Conservation (phyloP, 1,284 basidiomycete genomes). For the Agaricales sp. region DNA sequence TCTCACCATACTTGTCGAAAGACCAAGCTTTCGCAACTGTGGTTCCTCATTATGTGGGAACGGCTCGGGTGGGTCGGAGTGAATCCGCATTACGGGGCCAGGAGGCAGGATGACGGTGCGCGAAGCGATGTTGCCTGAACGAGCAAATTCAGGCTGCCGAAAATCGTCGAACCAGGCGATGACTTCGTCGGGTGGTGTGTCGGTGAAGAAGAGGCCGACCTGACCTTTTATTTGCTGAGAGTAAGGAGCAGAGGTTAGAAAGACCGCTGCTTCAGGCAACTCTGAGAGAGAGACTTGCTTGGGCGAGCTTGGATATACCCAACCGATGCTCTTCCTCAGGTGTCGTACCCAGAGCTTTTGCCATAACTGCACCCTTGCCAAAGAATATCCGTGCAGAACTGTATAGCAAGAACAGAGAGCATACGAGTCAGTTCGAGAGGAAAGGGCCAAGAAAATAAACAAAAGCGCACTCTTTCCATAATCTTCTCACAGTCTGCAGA, state of each 20-base stretch:
- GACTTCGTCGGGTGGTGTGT: slow-evolving; percentile 81
- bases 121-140: slow-evolving; percentile 75
- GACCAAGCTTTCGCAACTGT: slow-evolving; percentile 85
- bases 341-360: slow-evolving; percentile 87
- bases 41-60: slow-evolving; percentile 97
- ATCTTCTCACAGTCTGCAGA: slow-evolving; percentile 85
- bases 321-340: slow-evolving; percentile 80
- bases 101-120: slow-evolving; percentile 70
- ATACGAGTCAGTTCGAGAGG: slow-evolving; percentile 5
- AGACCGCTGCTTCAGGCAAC: too few species aligned
- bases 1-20: slow-evolving; percentile 76
- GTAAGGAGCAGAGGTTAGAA: slow-evolving; percentile 9
- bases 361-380: slow-evolving; percentile 89
- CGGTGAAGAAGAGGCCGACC: slow-evolving; percentile 88
- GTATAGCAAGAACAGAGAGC: slow-evolving; percentile 7
- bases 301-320: slow-evolving; percentile 74
- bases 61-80: slow-evolving; percentile 70
- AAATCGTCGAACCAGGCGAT: slow-evolving; percentile 93
- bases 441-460: slow-evolving; percentile 8
- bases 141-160: slow-evolving; percentile 84
- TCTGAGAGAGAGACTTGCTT: too few species aligned
- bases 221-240: slow-evolving; percentile 84
- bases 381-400: slow-evolving; percentile 90
- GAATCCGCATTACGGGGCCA: slow-evolving; percentile 61
- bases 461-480: slow-evolving; percentile 82